Percentiles rank a stretch among this genome's conserved stretches.
phyloP scores from a whole-genome alignment of 768 basidiomycete species.

The Candolleomyces efflorescens region DNA sequence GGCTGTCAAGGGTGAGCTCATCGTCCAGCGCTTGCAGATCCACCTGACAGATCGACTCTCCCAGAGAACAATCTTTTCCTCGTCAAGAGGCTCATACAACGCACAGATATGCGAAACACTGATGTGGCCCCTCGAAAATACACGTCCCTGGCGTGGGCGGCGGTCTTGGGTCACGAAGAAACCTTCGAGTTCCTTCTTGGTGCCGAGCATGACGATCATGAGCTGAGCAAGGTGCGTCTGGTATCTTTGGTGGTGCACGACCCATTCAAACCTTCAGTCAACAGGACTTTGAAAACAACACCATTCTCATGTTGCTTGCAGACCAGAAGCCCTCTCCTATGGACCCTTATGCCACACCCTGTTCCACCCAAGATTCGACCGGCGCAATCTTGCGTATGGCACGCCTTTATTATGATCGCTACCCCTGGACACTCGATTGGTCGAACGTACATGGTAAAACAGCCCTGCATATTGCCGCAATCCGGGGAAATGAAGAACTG shows the following conservation, averaged over 20 bases:
- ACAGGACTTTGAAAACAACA: conserved; percentile 91
- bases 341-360: conserved; percentile 41
- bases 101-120: conserved; percentile 88
- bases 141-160: conserved; percentile 91
- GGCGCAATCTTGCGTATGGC: conserved; percentile 84
- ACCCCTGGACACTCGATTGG: conserved; percentile 88
- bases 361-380: conserved; percentile 56
- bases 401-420: conserved; percentile 79
- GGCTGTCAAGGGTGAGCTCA: conserved; percentile 66
- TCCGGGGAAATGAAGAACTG: conserved; percentile 87
- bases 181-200: conserved; percentile 88
- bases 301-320: conserved; percentile 90
- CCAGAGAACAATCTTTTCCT: conserved; percentile 94
- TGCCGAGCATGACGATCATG: conserved; percentile 89
- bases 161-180: conserved; percentile 83
- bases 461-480: conserved; percentile 80
- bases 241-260: neutral
- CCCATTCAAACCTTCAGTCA: conserved; percentile 6
- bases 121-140: conserved; percentile 72
- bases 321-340: conserved; percentile 59
- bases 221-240: conserved; percentile 75
- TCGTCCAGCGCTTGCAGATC: neutral
- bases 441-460: conserved; percentile 88
- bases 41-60: conserved; percentile 10
- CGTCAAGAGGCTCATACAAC: conserved; percentile 80